Evolutionary conservation across 163 green algal species (phyloP).

Genomic region (Chlorella variabilis): DNA sequence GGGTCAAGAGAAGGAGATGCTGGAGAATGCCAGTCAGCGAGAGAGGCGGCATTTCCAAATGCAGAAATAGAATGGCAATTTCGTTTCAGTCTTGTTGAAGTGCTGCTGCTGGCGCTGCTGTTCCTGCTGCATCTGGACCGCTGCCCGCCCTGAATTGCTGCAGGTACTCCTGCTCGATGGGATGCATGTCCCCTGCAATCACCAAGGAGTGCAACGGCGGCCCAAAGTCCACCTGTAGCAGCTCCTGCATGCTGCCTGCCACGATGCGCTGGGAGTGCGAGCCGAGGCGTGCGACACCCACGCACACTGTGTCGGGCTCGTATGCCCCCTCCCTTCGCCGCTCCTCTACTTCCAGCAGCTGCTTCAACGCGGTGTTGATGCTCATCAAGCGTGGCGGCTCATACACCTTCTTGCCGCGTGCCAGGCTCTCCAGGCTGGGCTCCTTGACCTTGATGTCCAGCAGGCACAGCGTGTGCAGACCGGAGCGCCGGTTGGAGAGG

Average conservation of each 20-base stretch:
- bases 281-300: conserved; percentile 88
- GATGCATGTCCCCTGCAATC: conserved; percentile 74
- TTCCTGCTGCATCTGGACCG: background rate
- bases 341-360: conserved; percentile 95
- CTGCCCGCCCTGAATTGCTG: conserved; percentile 28
- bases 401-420: conserved; percentile 80
- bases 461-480: conserved; percentile 96
- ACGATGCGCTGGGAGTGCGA: conserved; percentile 79
- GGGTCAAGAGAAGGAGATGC: no score
- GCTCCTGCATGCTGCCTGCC: conserved; percentile 79
- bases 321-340: conserved; percentile 74
- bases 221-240: conserved; percentile 90
- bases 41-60: no score
- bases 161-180: conserved; percentile 68
- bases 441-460: conserved; percentile 96
- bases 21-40: no score
- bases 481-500: conserved; percentile 75
- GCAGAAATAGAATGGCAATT: no score
- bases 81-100: background rate
- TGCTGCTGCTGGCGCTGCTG: background rate
- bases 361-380: conserved; percentile 77
- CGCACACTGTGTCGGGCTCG: conserved; percentile 66
- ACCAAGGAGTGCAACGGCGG: conserved; percentile 93
- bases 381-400: conserved; percentile 94
- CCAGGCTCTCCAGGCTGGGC: conserved; percentile 87